phyloP scores from a whole-genome alignment of 768 basidiomycete species.

The Antrodiella citrinella region DNA sequence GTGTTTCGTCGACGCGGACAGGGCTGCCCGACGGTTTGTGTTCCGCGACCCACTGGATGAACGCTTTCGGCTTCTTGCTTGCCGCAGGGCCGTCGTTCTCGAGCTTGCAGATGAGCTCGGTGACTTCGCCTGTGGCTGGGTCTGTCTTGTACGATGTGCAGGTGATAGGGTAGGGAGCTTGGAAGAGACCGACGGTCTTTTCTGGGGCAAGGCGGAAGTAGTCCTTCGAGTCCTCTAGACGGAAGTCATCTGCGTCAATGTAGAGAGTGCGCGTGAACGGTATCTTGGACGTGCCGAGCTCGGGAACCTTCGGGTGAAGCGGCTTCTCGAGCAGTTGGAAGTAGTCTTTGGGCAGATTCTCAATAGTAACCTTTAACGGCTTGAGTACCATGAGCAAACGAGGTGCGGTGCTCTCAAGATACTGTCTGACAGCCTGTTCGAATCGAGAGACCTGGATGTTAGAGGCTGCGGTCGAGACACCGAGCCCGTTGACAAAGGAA shows the following conservation, averaged over 20 bases:
- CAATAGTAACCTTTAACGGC: constrained; percentile 86
- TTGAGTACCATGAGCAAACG: constrained; percentile 86
- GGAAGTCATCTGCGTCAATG: constrained; percentile 92
- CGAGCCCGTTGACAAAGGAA: constrained; percentile 89
- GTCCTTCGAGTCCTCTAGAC: constrained; percentile 83
- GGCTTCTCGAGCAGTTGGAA: constrained; percentile 80
- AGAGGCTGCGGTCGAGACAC: constrained; percentile 78
- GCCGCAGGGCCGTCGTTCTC: constrained; percentile 53
- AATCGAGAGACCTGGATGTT: constrained; percentile 87
- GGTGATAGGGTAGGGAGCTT: constrained; percentile 86
- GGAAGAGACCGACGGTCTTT: constrained; percentile 94
- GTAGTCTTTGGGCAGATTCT: constrained; percentile 86
- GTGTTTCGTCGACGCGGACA: constrained; percentile 79
- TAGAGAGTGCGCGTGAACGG: constrained; percentile 87
- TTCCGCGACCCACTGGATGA: constrained; percentile 95
- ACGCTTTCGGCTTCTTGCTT: constrained; percentile 80
- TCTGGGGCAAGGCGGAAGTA: constrained; percentile 98
- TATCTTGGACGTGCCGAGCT: constrained; percentile 71
- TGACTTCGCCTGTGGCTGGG: constrained; percentile 59
- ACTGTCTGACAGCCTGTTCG: constrained; percentile 81
- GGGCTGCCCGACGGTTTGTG: constrained; percentile 73
- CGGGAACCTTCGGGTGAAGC: constrained; percentile 88
- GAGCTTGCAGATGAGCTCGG: constrained; percentile 70
- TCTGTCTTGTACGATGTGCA: constrained; percentile 86
- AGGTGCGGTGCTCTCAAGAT: constrained; percentile 82